A percentile compares a stretch with the other conserved stretches of the same genome.
These are phyloP conservation scores for Ceratobasidium sp. DNA, from an alignment of 1,284 basidiomycete species.

Conservation along the genomic window DNA sequence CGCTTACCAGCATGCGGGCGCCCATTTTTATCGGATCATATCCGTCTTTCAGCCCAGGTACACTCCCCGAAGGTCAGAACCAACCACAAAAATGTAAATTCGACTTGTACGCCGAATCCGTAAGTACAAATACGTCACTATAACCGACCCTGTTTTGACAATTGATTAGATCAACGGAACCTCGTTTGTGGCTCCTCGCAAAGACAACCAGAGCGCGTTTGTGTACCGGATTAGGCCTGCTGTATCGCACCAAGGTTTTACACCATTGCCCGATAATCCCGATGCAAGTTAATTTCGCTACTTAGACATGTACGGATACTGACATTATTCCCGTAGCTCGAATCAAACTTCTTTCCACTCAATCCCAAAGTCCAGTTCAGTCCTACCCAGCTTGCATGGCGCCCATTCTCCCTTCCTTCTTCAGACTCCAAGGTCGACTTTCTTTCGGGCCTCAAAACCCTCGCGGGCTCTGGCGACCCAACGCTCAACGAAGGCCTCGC, in stretches of 20 bases:
- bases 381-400: slow-evolving; percentile 66
- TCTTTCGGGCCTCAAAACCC: slow-evolving; percentile 66
- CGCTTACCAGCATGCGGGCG: not conserved
- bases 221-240: slow-evolving; percentile 71
- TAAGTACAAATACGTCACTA: slow-evolving; percentile 46
- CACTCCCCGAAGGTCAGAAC: slow-evolving; percentile 63
- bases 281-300: slow-evolving; percentile 54
- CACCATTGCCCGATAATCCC: slow-evolving; percentile 60
- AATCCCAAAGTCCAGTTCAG: not conserved
- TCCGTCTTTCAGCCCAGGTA: slow-evolving; percentile 55
- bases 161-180: slow-evolving; percentile 61
- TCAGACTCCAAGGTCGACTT: slow-evolving; percentile 58
- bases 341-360: slow-evolving; percentile 58
- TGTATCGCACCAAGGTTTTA: slow-evolving; percentile 71
- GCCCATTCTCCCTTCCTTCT: slow-evolving; percentile 63
- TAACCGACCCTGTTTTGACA: not conserved
- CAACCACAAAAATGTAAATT: slow-evolving; percentile 67
- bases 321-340: slow-evolving; percentile 51
- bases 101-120: slow-evolving; percentile 65
- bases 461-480: slow-evolving; percentile 69
- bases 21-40: not conserved
- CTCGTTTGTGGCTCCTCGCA: slow-evolving; percentile 64
- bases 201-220: slow-evolving; percentile 58
- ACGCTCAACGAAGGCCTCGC: slow-evolving; percentile 66
- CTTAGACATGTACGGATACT: not conserved